Conservation (phyloP, 441 rosid genomes). For the Francoa sonchifolia region DNA sequence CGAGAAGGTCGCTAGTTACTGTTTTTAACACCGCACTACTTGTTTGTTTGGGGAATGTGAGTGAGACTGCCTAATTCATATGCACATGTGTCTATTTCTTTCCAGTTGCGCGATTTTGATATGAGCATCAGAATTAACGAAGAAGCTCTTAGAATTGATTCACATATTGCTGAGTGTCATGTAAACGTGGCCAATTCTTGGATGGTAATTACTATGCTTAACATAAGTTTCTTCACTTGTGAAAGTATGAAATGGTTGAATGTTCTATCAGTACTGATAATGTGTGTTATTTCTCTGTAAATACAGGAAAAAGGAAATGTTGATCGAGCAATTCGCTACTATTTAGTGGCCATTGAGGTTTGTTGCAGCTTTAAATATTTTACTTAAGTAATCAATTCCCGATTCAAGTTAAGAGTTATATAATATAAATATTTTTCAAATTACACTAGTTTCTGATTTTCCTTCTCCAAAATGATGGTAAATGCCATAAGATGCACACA, state of each 20-base stretch:
- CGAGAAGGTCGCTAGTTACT: too few relatives aligned
- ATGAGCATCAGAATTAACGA: slow-evolving; percentile 90
- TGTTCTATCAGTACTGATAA: background rate
- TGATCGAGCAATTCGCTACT: slow-evolving; percentile 87
- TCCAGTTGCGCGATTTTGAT: slow-evolving; percentile 88
- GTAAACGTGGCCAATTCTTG: slow-evolving; percentile 99
- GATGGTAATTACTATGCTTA: slow-evolving; percentile 56
- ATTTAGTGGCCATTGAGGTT: slow-evolving; percentile 96
- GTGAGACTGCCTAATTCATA: too few relatives aligned
- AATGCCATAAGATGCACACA: too few relatives aligned
- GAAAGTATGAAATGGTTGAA: background rate
- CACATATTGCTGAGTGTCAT: slow-evolving; percentile 95
- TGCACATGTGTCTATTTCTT: background rate
- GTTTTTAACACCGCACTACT: too few relatives aligned
- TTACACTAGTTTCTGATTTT: too few relatives aligned
- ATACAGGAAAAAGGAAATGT: slow-evolving; percentile 89
- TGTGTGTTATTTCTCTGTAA: background rate
- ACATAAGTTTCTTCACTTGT: background rate
- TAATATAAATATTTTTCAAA: too few relatives aligned
- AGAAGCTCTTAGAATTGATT: slow-evolving; percentile 89
- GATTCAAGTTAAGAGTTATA: too few relatives aligned
- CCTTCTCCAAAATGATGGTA: too few relatives aligned
- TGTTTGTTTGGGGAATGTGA: too few relatives aligned
- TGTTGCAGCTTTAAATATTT: slow-evolving; percentile 14
- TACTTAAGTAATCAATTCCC: too few relatives aligned